A percentile compares a stretch with the other conserved stretches of the same genome.
These are phyloP conservation scores for Sesbania bispinosa DNA, from an alignment of 306 rosid genomes.

Conservation along the genomic window DNA sequence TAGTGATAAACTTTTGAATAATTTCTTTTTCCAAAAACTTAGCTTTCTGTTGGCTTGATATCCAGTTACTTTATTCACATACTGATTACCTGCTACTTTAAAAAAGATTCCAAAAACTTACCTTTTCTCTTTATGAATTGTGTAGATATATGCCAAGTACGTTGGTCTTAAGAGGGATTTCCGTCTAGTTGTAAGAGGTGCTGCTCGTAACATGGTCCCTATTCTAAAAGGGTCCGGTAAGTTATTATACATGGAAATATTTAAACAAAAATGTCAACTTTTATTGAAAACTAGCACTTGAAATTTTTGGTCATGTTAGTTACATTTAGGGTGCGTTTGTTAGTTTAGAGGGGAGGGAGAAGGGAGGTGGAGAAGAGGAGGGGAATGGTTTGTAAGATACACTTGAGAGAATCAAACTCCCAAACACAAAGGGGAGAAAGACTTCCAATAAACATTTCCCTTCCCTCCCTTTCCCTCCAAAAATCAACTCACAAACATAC, in stretches of 20 bases:
- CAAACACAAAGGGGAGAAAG: no score
- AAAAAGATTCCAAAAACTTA: neutral
- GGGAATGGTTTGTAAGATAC: no score
- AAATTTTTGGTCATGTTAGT: neutral
- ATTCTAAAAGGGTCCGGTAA: slow-evolving; percentile 95
- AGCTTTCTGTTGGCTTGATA: neutral
- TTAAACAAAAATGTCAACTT: neutral
- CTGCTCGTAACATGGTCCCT: slow-evolving; percentile 88
- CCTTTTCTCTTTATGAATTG: slow-evolving; percentile 22
- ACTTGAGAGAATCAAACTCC: no score
- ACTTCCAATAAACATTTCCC: no score
- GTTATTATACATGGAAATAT: slow-evolving; percentile 30
- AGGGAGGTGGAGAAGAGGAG: no score
- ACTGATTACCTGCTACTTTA: slow-evolving; percentile 16
- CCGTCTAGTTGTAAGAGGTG: slow-evolving; percentile 98
- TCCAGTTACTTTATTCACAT: slow-evolving; percentile 9
- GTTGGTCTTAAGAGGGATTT: slow-evolving; percentile 98
- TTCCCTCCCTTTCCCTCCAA: no score
- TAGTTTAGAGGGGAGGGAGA: no score
- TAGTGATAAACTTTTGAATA: neutral
- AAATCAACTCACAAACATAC: no score
- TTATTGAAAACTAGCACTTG: slow-evolving; percentile 12
- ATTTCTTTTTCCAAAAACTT: slow-evolving; percentile 6
- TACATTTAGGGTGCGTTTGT: neutral
- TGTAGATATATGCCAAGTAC: slow-evolving; percentile 88